Base-by-base conservation (phyloP, 352 stramenopile genomes). In the Discostella stelligera region DNA sequence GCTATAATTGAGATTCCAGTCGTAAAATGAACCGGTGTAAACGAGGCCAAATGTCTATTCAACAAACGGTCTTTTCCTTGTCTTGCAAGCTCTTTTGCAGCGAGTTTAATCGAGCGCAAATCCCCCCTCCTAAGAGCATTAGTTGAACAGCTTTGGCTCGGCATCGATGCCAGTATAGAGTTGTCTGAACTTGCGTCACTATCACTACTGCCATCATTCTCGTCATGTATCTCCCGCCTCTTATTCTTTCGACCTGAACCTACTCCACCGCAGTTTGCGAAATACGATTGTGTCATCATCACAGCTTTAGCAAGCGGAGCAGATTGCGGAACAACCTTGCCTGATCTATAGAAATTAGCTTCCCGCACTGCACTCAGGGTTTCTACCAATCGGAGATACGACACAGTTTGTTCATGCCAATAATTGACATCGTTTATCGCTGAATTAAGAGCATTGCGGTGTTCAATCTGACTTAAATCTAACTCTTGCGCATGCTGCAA, bases 1-100 rank as follows among this genome's bases (percentile, higher is more conserved):
- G 58, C 66, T 49, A 89, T 71, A 3, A 71, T 64, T 10, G 83
- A 72, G n/a, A 89, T 54, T n/a, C 69, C 77, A 66, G 71, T 84
- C 18, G 65, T 79, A 0, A 85, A 25, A 48, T 66, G 74, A 25
- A 87, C 63, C 18, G 44, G 41, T 39, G 77, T 59, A 77, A 89
- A 89, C 32, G 67, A 18, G 2, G 59, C 44, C 32, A 77, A 71
- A 46, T 74, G 27, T 16, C 53, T 41, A 37, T 53, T 25, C 16
- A 25, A 18, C 32, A 60, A 63, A 55, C 71, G 54, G 23, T 74
- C 72, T 48, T 67, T 80, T 58, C 72, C 72, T 65, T 56, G 48
- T 23, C 50, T 70, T 23, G 62, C 30, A n/a, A 80, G 50, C 30
- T 74, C 64, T 56, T 23, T 68, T n/a, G 54, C 65, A 65, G 66